These are phyloP conservation scores for Colletotrichum endophyticum DNA, from an alignment of 2,329 filamentous ascomycete species.

Conservation along the genomic window DNA sequence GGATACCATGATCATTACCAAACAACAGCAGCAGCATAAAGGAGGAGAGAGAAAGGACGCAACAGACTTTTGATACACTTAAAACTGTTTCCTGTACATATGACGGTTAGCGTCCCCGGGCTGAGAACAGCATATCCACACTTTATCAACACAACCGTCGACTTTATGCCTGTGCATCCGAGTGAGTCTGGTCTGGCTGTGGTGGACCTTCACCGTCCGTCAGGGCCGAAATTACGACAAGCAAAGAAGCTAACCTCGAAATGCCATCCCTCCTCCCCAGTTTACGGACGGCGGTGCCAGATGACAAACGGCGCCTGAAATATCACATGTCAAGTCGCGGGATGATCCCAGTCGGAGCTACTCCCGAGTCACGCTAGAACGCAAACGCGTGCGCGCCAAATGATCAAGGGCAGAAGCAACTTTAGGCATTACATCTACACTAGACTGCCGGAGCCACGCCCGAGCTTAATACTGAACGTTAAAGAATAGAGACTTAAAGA, in stretches of 20 bases:
- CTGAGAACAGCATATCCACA: background rate
- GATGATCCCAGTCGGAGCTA: background rate
- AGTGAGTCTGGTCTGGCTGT: background rate
- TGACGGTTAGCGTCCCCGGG: background rate
- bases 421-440: background rate
- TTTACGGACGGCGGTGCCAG: background rate
- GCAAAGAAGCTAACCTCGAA: background rate
- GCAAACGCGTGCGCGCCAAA: background rate
- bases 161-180: background rate
- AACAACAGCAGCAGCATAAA: background rate
- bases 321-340: background rate
- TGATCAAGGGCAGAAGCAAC: background rate
- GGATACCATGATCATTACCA: background rate
- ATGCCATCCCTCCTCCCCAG: background rate
- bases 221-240: background rate
- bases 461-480: background rate
- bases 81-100: background rate
- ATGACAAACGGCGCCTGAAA: background rate
- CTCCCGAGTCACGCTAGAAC: background rate
- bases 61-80: background rate
- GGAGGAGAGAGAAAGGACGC: background rate
- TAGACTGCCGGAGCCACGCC: background rate
- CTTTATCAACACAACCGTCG: background rate
- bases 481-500: background rate
- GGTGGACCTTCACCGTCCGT: background rate